Percentiles rank a stretch among this genome's conserved stretches.
These are phyloP conservation scores for Aspergillus bridgeri DNA, from an alignment of 495 filamentous ascomycete genomes.

Conservation along the genomic window DNA sequence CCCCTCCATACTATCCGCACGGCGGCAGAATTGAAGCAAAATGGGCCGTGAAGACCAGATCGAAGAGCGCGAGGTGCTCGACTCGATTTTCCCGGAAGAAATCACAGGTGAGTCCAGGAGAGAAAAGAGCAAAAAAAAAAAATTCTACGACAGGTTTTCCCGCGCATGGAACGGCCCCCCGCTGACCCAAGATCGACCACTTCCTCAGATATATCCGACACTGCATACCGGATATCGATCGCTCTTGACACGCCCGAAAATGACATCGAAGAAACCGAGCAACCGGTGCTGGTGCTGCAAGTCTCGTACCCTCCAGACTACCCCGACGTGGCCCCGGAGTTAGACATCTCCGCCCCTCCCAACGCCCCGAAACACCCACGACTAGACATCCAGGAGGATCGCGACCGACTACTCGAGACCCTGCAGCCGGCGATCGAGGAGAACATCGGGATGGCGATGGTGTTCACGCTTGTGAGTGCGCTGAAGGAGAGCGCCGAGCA, in stretches of 20 bases:
- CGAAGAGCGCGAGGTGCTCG: slow-evolving; percentile 95
- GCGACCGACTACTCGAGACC: slow-evolving; percentile 61
- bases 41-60: slow-evolving; percentile 95
- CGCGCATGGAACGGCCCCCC: neutral
- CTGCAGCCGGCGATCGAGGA: slow-evolving; percentile 73
- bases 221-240: slow-evolving; percentile 79
- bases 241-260: slow-evolving; percentile 67
- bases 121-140: neutral
- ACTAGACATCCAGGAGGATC: slow-evolving; percentile 65
- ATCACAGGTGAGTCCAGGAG: slow-evolving; percentile 63
- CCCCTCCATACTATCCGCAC: slow-evolving; percentile 31
- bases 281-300: slow-evolving; percentile 63
- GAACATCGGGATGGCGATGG: slow-evolving; percentile 96
- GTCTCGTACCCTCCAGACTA: slow-evolving; percentile 85
- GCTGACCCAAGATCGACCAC: slow-evolving; percentile 10
- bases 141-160: neutral
- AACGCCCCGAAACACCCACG: slow-evolving; percentile 64
- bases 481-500: slow-evolving; percentile 86
- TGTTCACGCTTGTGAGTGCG: slow-evolving; percentile 83
- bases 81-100: slow-evolving; percentile 97
- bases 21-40: slow-evolving; percentile 33
- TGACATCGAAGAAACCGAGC: slow-evolving; percentile 50
- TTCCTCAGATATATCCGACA: slow-evolving; percentile 73
- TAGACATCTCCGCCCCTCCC: slow-evolving; percentile 69
- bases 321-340: slow-evolving; percentile 75